These are phyloP conservation scores for Lolium rigidum DNA, from an alignment of 176 grass and related monocot species.

Conservation along the genomic window DNA sequence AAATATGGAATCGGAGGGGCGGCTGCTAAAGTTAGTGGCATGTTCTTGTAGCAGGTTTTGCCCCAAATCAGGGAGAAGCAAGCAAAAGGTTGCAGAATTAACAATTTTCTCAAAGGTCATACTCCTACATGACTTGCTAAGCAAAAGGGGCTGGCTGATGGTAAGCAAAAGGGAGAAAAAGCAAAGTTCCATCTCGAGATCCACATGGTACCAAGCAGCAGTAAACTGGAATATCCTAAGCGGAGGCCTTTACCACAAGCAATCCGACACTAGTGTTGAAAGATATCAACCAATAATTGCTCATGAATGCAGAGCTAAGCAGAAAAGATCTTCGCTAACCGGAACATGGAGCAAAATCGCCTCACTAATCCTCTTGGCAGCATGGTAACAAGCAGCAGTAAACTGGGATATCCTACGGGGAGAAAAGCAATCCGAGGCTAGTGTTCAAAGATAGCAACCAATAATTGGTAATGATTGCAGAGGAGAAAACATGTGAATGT, in stretches of 20 bases:
- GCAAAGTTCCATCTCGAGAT: slow-evolving; percentile 52
- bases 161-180: not conserved
- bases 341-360: not conserved
- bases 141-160: not conserved
- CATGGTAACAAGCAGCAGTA: too few relatives aligned
- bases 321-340: too few relatives aligned
- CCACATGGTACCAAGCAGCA: slow-evolving; percentile 42
- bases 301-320: slow-evolving; percentile 1
- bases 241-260: slow-evolving; percentile 19
- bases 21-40: slow-evolving; percentile 24
- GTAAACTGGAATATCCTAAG: slow-evolving; percentile 49
- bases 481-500: too few relatives aligned
- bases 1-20: slow-evolving; percentile 38
- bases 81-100: slow-evolving; percentile 51
- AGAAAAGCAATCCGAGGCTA: too few relatives aligned
- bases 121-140: slow-evolving; percentile 39
- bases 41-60: slow-evolving; percentile 41
- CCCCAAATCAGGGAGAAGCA: slow-evolving; percentile 49
- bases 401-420: too few relatives aligned
- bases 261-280: not conserved
- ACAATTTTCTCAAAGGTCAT: slow-evolving; percentile 46
- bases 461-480: too few relatives aligned
- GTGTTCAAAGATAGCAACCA: too few relatives aligned
- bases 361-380: too few relatives aligned
- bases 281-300: not conserved